Evolutionary conservation across 192 early-diverging fungal genomes (phyloP).

Genomic region (Lunasporangiospora selenospora): DNA sequence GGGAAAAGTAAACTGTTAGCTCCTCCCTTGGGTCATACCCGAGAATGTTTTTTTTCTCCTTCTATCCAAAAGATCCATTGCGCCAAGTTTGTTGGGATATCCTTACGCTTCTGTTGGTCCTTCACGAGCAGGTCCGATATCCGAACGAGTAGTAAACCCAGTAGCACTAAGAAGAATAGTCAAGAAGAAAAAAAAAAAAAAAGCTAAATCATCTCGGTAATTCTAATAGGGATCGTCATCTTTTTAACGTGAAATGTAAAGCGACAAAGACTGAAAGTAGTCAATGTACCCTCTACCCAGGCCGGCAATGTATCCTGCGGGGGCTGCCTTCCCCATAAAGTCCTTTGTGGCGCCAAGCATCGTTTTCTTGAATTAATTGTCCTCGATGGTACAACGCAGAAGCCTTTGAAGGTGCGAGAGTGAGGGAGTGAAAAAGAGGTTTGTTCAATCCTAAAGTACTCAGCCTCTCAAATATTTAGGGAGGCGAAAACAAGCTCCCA

Average conservation of each 20-base stretch:
- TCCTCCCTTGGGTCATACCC: not conserved
- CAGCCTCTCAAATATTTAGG: too few relatives aligned
- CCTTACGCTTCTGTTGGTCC: slow-evolving; percentile 56
- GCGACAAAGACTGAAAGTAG: too few relatives aligned
- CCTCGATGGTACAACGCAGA: too few relatives aligned
- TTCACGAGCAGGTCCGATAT: slow-evolving; percentile 97
- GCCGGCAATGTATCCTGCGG: slow-evolving; percentile 97
- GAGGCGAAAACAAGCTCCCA: too few relatives aligned
- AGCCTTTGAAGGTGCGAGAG: too few relatives aligned
- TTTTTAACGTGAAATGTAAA: not conserved
- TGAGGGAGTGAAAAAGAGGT: too few relatives aligned
- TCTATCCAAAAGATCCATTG: too few relatives aligned
- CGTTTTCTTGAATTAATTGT: too few relatives aligned
- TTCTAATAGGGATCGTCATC: not conserved
- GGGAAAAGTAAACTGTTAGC: not conserved
- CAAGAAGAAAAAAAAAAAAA: not conserved
- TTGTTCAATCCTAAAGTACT: too few relatives aligned
- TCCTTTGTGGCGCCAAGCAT: slow-evolving; percentile 81
- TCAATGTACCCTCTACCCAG: slow-evolving; percentile 87
- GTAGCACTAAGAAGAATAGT: slow-evolving; percentile 65
- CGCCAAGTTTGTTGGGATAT: too few relatives aligned
- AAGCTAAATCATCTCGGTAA: not conserved
- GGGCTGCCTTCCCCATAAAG: slow-evolving; percentile 91
- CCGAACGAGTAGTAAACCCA: slow-evolving; percentile 97
- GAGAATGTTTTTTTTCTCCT: too few relatives aligned